phyloP scores from a whole-genome alignment of 768 basidiomycete genomes.

The Coprinellus micaceus region DNA sequence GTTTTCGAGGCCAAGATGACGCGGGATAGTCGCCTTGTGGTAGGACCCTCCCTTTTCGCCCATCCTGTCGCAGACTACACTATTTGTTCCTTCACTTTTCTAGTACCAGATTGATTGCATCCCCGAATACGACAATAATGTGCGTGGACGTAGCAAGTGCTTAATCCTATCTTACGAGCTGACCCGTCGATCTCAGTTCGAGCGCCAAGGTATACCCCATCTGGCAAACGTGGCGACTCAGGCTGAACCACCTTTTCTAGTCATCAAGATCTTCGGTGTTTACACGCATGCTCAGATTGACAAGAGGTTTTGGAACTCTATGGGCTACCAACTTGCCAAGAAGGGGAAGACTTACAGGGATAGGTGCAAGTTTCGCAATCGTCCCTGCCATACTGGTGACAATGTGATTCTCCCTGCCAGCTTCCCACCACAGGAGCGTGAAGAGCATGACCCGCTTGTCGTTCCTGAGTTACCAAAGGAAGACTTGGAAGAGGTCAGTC shows the following conservation, averaged over 20 bases:
- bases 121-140: constrained; percentile 32
- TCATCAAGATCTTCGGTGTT: constrained; percentile 35
- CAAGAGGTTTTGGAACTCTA: constrained; percentile 35
- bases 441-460: constrained; percentile 15
- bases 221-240: neutral
- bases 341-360: constrained; percentile 49
- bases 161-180: neutral
- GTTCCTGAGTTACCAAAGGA: constrained; percentile 37
- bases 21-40: constrained; percentile 46
- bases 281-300: constrained; percentile 39
- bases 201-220: constrained; percentile 25
- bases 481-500: constrained; percentile 46
- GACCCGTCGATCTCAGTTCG: constrained; percentile 15
- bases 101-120: constrained; percentile 51
- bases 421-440: constrained; percentile 38
- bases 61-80: too few species aligned
- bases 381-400: constrained; percentile 28
- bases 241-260: constrained; percentile 12
- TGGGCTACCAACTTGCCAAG: constrained; percentile 33
- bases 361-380: constrained; percentile 43
- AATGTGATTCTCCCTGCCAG: constrained; percentile 47
- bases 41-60: constrained; percentile 21
- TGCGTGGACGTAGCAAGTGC: constrained; percentile 11
- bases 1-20: constrained; percentile 71
- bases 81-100: neutral